These are phyloP conservation scores for Cladosporium phlei DNA, from an alignment of 2,329 filamentous ascomycete genomes.

Conservation along the genomic window DNA sequence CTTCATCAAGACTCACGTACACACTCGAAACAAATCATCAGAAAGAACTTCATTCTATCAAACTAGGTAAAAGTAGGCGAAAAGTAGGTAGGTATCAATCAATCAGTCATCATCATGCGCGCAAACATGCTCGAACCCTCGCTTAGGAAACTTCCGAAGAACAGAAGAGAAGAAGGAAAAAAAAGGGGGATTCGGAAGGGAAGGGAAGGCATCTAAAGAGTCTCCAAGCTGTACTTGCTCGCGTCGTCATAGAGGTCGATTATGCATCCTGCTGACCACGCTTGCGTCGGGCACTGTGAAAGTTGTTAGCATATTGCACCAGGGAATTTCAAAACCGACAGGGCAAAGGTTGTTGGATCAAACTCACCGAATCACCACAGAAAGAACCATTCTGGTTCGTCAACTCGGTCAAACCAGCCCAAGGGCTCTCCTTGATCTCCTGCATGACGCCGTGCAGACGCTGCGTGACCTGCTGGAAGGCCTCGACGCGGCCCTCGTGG, in stretches of 20 bases:
- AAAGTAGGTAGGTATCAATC: no score
- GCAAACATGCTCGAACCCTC: no score
- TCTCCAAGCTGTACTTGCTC: conserved; percentile 24
- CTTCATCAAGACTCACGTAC: no score
- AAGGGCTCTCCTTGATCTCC: conserved; percentile 72
- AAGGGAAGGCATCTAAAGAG: no score
- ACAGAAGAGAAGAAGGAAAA: no score
- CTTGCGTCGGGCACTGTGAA: conserved; percentile 78
- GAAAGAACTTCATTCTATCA: no score
- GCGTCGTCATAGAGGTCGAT: conserved; percentile 97
- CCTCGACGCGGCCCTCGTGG: conserved; percentile 68
- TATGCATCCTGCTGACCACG: conserved; percentile 91
- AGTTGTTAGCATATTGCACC: conserved; percentile 27
- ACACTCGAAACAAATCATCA: no score
- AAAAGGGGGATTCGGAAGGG: no score
- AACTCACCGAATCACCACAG: conserved; percentile 80
- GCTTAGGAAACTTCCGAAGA: no score
- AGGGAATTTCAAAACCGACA: conserved; percentile 5
- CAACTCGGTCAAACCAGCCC: conserved; percentile 88
- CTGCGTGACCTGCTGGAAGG: conserved; percentile 89
- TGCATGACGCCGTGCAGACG: conserved; percentile 78
- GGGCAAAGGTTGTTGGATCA: background rate
- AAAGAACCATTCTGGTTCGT: conserved; percentile 83
- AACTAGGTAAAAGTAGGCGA: no score
- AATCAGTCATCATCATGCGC: no score